These are phyloP conservation scores for Arctostaphylos glauca DNA, from an alignment of 148 eudicot genomes.

Conservation along the genomic window DNA sequence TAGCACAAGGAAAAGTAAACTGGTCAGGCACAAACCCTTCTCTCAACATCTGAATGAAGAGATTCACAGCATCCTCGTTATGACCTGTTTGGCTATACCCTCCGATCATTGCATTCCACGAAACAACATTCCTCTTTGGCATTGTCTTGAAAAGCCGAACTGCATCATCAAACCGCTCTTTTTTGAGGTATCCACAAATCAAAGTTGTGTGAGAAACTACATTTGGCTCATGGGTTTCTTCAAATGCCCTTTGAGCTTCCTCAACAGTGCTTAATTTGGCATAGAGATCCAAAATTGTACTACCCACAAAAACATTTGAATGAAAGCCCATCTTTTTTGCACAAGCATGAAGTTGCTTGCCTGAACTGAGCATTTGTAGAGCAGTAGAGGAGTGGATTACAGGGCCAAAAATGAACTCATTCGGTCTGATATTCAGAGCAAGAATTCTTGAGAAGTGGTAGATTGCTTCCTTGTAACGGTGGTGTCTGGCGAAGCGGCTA, in stretches of 20 bases:
- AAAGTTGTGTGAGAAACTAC: constrained; percentile 53
- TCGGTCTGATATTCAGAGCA: constrained; percentile 29
- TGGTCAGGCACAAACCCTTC: constrained; percentile 38
- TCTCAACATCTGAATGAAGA: constrained; percentile 49
- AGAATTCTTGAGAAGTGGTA: constrained; percentile 34
- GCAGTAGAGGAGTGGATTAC: constrained; percentile 34
- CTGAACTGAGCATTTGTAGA: constrained; percentile 30
- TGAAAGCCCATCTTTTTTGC: constrained; percentile 33
- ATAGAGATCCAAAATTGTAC: constrained; percentile 40
- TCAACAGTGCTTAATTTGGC: constrained; percentile 36
- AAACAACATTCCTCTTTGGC: constrained; percentile 57
- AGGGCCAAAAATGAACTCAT: constrained; percentile 49
- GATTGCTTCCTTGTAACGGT: constrained; percentile 29
- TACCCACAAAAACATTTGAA: constrained; percentile 47
- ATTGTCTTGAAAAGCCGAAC: constrained; percentile 30
- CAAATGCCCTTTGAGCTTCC: constrained; percentile 32
- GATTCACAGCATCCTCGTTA: constrained; percentile 53
- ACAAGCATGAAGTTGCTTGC: constrained; percentile 40
- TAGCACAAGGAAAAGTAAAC: constrained; percentile 38
- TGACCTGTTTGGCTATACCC: constrained; percentile 47
- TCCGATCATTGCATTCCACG: constrained; percentile 58
- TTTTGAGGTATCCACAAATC: constrained; percentile 36
- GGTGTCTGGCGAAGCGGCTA: constrained; percentile 28
- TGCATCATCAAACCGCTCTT: constrained; percentile 38
- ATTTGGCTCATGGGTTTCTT: constrained; percentile 43